These are phyloP conservation scores for Arxiozyma bovina DNA, from an alignment of 1,139 yeast genomes.

Conservation along the genomic window DNA sequence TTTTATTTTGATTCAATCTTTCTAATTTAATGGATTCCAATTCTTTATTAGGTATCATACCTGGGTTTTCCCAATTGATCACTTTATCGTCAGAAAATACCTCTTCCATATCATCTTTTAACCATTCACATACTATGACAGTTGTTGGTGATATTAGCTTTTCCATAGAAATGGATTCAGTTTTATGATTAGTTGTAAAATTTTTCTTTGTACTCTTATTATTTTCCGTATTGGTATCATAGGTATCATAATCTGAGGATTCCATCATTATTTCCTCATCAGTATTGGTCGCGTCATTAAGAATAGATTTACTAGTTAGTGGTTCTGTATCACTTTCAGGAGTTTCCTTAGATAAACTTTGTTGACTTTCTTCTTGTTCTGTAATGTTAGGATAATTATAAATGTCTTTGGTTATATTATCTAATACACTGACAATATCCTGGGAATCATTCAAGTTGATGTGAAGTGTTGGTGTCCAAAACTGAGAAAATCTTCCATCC, in stretches of 20 bases:
- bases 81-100: slow-evolving; percentile 43
- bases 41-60: slow-evolving; percentile 43
- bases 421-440: slow-evolving; percentile 15
- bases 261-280: not conserved
- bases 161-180: not conserved
- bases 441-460: slow-evolving; percentile 11
- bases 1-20: slow-evolving; percentile 35
- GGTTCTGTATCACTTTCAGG: not conserved
- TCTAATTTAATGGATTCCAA: slow-evolving; percentile 40
- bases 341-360: not conserved
- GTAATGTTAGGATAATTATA: slow-evolving; percentile 14
- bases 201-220: not conserved
- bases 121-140: slow-evolving; percentile 71
- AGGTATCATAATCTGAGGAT: not conserved
- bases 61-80: slow-evolving; percentile 49
- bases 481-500: slow-evolving; percentile 18
- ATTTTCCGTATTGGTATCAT: not conserved
- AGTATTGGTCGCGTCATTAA: not conserved
- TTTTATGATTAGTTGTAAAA: not conserved
- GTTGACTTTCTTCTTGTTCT: not conserved
- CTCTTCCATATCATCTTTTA: slow-evolving; percentile 37
- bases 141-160: slow-evolving; percentile 32
- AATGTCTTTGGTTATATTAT: slow-evolving; percentile 22
- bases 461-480: slow-evolving; percentile 37
- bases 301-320: not conserved